Evolutionary conservation across 2,329 filamentous ascomycete species (phyloP).

Genomic region (Aspergillus sclerotialis): DNA sequence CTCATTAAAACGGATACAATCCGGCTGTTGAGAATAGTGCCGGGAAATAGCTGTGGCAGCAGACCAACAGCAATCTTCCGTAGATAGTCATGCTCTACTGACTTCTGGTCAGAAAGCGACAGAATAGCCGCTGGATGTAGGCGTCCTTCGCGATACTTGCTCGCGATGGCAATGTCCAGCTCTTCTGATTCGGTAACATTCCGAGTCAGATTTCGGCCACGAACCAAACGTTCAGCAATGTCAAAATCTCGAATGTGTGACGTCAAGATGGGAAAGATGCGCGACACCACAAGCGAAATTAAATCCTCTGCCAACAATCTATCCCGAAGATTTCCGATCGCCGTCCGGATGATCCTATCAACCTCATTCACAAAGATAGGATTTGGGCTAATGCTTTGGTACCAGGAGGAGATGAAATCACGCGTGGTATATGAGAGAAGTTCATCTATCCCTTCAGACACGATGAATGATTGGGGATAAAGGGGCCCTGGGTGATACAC

Average conservation of each 20-base stretch:
- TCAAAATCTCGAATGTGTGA: constrained; percentile 85
- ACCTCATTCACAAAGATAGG: constrained; percentile 79
- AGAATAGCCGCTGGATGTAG: constrained; percentile 80
- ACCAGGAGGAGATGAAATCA: constrained; percentile 88
- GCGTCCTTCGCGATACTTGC: constrained; percentile 81
- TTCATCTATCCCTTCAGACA: constrained; percentile 74
- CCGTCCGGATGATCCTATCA: constrained; percentile 69
- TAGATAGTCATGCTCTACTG: constrained; percentile 81
- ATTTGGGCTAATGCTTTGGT: constrained; percentile 73
- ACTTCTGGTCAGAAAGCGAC: constrained; percentile 74
- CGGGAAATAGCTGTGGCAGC: constrained; percentile 67
- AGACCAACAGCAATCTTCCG: constrained; percentile 66
- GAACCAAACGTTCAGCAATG: constrained; percentile 77
- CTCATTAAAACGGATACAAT: constrained; percentile 73
- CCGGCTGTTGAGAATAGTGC: constrained; percentile 67
- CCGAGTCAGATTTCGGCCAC: constrained; percentile 79
- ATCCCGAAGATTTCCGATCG: constrained; percentile 64
- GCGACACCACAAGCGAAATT: constrained; percentile 73
- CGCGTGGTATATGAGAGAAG: constrained; percentile 69
- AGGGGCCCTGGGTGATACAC: constrained; percentile 63
- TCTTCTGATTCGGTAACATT: constrained; percentile 95
- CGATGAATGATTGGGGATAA: constrained; percentile 65
- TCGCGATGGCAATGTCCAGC: constrained; percentile 90
- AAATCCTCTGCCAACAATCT: constrained; percentile 70
- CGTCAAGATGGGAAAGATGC: constrained; percentile 81